Percentiles rank a stretch among this genome's conserved stretches.
Conservation (phyloP, 352 stramenopile genomes). For the Phytophthora crassamura region DNA sequence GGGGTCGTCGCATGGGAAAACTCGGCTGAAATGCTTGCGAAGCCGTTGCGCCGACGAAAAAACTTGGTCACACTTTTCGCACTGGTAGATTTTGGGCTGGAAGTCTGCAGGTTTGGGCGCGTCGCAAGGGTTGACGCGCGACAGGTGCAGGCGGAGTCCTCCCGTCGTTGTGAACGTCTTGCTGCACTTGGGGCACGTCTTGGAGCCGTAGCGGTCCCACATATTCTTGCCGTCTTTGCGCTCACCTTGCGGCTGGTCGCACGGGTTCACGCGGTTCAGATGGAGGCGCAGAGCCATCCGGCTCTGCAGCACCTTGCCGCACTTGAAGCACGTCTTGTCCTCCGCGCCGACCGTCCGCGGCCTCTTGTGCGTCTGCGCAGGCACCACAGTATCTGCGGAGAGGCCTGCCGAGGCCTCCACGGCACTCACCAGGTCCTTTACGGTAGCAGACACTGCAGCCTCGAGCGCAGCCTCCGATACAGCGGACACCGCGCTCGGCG, state of each 20-base stretch:
- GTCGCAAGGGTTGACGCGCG: conserved; percentile 5
- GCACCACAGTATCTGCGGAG: not conserved
- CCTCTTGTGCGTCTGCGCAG: not conserved
- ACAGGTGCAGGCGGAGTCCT: not conserved
- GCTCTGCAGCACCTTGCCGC: conserved; percentile 18
- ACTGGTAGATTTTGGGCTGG: not conserved
- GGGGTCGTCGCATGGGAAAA: conserved; percentile 6
- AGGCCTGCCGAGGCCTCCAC: too few species aligned
- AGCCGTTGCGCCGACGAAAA: conserved; percentile 6
- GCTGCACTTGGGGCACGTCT: conserved; percentile 12
- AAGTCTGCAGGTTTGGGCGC: not conserved
- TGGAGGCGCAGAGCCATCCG: conserved; percentile 6
- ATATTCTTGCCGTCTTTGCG: not conserved
- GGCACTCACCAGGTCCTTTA: too few species aligned
- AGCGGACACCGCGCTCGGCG: too few species aligned
- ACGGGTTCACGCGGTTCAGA: conserved; percentile 11
- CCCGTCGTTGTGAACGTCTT: not conserved
- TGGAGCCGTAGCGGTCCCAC: not conserved
- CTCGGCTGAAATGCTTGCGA: not conserved
- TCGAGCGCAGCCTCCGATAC: too few species aligned
- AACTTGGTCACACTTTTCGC: conserved; percentile 5
- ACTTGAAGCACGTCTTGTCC: conserved; percentile 13
- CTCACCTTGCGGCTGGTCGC: not conserved
- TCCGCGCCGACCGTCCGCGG: not conserved
- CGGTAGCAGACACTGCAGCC: too few species aligned